A percentile compares a stretch with the other conserved stretches of the same genome.
Evolutionary conservation across 768 basidiomycete genomes (phyloP).

Genomic region (Tubosaeta brunneosetosa): DNA sequence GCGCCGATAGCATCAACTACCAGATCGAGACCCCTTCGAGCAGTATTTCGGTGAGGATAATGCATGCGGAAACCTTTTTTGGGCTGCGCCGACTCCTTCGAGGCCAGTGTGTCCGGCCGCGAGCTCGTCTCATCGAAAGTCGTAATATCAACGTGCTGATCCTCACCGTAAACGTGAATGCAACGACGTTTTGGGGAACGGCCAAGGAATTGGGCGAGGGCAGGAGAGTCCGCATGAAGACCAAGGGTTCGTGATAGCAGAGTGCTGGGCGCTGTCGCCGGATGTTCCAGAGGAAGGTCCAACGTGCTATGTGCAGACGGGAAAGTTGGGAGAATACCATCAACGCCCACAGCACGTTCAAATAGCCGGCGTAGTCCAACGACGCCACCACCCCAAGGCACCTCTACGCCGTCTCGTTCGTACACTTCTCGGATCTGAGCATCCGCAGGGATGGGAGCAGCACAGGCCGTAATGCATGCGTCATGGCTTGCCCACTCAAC

Average conservation of each 20-base stretch:
- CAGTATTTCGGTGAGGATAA: conserved; percentile 38
- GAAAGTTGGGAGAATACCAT: conserved; percentile 15
- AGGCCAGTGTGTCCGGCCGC: not conserved
- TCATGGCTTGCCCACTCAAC: conserved; percentile 49
- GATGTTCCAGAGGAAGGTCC: conserved; percentile 5
- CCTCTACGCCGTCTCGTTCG: conserved; percentile 37
- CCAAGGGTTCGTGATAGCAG: conserved; percentile 47
- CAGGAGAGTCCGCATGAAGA: conserved; percentile 47
- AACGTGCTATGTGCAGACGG: not conserved
- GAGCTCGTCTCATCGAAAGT: conserved; percentile 7
- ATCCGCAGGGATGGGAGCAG: conserved; percentile 32
- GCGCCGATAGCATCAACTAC: conserved; percentile 8
- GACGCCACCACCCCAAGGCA: conserved; percentile 32
- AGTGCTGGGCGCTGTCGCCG: conserved; percentile 26
- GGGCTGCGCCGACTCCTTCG: not conserved
- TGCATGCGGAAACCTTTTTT: conserved; percentile 33
- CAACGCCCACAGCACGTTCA: conserved; percentile 45
- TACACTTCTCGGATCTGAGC: conserved; percentile 32
- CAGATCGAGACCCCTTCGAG: conserved; percentile 36
- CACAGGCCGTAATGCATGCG: conserved; percentile 45
- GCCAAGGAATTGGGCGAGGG: conserved; percentile 48
- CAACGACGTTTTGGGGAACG: conserved; percentile 38
- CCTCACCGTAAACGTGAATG: conserved; percentile 35
- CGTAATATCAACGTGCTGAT: conserved; percentile 33
- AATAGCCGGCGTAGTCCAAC: conserved; percentile 46